phyloP scores from a whole-genome alignment of 2,329 filamentous ascomycete genomes.

The Colletotrichum tabaci region DNA sequence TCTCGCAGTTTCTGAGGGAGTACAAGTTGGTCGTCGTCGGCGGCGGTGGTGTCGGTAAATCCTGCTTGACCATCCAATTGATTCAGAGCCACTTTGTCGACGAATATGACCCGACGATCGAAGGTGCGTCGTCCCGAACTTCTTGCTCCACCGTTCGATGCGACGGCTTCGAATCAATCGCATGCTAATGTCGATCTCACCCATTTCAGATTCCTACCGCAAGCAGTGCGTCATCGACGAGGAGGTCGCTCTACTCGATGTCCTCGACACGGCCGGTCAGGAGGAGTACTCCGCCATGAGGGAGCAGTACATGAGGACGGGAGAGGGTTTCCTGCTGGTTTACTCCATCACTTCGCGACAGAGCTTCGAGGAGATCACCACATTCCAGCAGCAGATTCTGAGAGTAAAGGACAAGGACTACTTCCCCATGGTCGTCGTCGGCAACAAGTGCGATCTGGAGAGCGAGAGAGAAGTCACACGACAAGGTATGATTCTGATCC shows the following conservation, averaged over 20 bases:
- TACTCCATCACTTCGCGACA: constrained; percentile 98
- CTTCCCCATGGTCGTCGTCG: constrained; percentile 98
- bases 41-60: constrained; percentile 98
- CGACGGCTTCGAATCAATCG: constrained; percentile 27
- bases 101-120: constrained; percentile 99
- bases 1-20: constrained; percentile 82
- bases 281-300: constrained; percentile 99
- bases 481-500: constrained; percentile 77
- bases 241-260: constrained; percentile 96
- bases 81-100: constrained; percentile 98
- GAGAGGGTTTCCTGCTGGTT: constrained; percentile 96
- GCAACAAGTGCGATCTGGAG: constrained; percentile 99
- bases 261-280: constrained; percentile 97
- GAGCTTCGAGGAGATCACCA: constrained; percentile 98
- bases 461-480: constrained; percentile 90
- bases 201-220: constrained; percentile 89
- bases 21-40: constrained; percentile 98
- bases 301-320: constrained; percentile 99
- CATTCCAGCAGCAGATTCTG: constrained; percentile 98
- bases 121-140: constrained; percentile 74
- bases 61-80: constrained; percentile 97
- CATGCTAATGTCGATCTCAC: constrained; percentile 44
- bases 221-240: constrained; percentile 99
- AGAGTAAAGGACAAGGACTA: constrained; percentile 99
- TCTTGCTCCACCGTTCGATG: constrained; percentile 11